Conservation (phyloP, 495 filamentous ascomycete species). For the Parathielavia appendiculata region DNA sequence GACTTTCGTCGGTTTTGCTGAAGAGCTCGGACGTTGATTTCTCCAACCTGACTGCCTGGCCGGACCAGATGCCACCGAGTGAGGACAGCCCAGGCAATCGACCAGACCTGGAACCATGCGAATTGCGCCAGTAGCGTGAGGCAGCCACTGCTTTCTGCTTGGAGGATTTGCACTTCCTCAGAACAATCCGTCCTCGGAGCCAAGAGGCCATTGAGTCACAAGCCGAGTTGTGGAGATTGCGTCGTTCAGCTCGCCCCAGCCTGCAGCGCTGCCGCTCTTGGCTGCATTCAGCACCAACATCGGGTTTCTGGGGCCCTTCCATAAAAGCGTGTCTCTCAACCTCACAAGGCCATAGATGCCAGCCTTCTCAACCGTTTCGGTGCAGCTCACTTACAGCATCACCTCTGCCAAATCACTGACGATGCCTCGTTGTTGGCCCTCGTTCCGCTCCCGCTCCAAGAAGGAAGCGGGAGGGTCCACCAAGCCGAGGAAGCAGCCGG, state of each 20-base stretch:
- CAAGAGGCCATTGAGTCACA: slow-evolving; percentile 21
- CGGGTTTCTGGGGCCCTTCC: neutral
- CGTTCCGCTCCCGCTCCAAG: slow-evolving; percentile 17
- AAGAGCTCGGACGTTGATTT: no score
- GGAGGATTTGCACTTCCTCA: neutral
- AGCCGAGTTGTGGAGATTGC: slow-evolving; percentile 19
- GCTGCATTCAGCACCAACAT: neutral
- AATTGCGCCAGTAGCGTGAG: neutral
- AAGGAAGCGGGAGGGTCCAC: slow-evolving; percentile 12
- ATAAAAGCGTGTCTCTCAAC: neutral
- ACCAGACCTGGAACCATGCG: no score
- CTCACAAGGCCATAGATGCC: neutral
- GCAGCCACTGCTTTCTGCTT: slow-evolving; percentile 7
- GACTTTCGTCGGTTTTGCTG: neutral
- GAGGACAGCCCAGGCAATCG: neutral
- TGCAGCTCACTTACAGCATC: neutral
- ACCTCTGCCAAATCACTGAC: neutral
- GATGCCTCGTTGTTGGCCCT: slow-evolving; percentile 24
- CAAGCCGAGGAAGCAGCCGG: slow-evolving; percentile 15
- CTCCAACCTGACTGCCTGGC: slow-evolving; percentile 10
- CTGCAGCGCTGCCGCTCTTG: slow-evolving; percentile 2
- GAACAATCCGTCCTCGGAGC: neutral
- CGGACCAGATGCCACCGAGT: neutral
- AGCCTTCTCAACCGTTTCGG: slow-evolving; percentile 1
- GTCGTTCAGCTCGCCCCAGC: slow-evolving; percentile 4